phyloP scores from a whole-genome alignment of 2,329 filamentous ascomycete species.

The Pseudocercospora vitis region DNA sequence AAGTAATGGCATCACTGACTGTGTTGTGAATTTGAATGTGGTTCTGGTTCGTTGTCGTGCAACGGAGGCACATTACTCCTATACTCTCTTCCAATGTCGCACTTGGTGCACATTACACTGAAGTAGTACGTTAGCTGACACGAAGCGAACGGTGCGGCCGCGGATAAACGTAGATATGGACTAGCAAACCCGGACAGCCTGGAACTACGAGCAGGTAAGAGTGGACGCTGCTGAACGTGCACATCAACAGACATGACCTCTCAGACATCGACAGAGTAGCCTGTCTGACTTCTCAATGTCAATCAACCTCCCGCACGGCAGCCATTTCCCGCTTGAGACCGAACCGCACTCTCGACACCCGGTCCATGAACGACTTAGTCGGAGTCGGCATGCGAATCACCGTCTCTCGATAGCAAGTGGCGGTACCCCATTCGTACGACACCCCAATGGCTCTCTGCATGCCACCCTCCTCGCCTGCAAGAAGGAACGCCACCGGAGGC shows the following conservation, averaged over 20 bases:
- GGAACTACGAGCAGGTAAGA: too few relatives aligned
- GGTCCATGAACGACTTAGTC: conserved; percentile 10
- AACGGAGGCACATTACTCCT: too few relatives aligned
- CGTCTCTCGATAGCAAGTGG: conserved; percentile 14
- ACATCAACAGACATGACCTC: too few relatives aligned
- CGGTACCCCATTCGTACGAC: conserved; percentile 13
- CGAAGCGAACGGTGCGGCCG: too few relatives aligned
- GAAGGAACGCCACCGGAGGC: conserved; percentile 12
- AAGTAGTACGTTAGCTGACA: too few relatives aligned
- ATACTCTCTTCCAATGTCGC: too few relatives aligned
- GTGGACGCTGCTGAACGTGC: too few relatives aligned
- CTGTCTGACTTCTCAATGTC: neutral
- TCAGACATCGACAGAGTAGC: too few relatives aligned
- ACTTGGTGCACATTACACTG: too few relatives aligned
- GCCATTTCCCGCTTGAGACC: conserved; percentile 9
- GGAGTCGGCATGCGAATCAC: conserved; percentile 14
- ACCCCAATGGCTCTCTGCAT: conserved; percentile 15
- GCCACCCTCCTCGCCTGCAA: conserved; percentile 13
- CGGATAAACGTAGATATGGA: too few relatives aligned
- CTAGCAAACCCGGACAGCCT: too few relatives aligned
- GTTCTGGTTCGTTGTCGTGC: too few relatives aligned
- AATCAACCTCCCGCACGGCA: neutral
- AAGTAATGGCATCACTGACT: neutral
- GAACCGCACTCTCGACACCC: conserved; percentile 6
- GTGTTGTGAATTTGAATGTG: neutral